Evolutionary conservation across 306 rosid genomes (phyloP), one percentile per base, ranked within the genome.

Genomic region (Herpetospermum pedunculosum): DNA sequence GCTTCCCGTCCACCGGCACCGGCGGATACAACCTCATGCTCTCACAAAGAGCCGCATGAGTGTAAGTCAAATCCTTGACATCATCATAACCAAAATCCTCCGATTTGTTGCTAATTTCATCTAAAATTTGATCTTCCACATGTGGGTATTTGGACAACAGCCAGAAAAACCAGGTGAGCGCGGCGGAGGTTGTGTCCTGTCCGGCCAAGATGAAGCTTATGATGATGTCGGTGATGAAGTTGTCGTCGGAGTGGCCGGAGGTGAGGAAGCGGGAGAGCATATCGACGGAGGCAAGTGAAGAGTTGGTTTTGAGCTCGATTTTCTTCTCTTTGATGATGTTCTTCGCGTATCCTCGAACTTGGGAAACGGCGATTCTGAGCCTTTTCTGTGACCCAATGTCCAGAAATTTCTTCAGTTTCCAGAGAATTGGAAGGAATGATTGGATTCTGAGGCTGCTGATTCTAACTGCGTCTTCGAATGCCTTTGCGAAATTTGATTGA

Each of bases 91-190:
- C 54, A 0, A 44, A 72, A 0, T 70, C 68, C 3, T 78, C 81
- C 0, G 76, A n/a, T 48, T 72, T 70, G 14, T 59, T 68, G 0
- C 2, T 50, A 15, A 88, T 73, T 38, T 88, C 97, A 3, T 72
- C 63, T 0, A 88, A 6, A 30, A 91, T 77, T 65, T 74, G 57
- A 0, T 70, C 12, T 47, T 91, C 90, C 4, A 81, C 87, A 0
- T 63, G 43, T 0, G 85, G 87, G 79, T 87, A 53, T 6, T 78
- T 81, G 0, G 83, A 60, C 1, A 88, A 57, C 0, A 91, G 85
- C 93, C 91, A 90, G 73, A 90, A 88, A 70, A 86, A 85, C 96
- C 96, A 90, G 0, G 96, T 86, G 25, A 86, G 82, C 0, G 91
- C 89, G 0, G 86, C 80, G 0, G 91, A 90, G 8, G 93, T 90